Conservation (phyloP, 768 basidiomycete species). For the Kwoniella bestiolae region DNA sequence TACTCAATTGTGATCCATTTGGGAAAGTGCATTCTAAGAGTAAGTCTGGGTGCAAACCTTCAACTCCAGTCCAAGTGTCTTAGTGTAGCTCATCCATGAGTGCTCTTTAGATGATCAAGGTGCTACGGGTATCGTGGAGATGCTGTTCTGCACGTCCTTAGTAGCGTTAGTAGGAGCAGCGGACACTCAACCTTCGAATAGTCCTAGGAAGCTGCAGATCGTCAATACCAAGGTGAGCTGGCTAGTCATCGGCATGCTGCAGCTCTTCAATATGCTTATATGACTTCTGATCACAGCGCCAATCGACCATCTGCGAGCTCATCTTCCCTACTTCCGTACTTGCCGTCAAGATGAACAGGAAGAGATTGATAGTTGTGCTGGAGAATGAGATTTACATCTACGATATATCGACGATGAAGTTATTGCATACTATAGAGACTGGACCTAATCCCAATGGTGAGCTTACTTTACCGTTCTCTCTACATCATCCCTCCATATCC, state of each 20-base stretch:
- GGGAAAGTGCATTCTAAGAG: slow-evolving; percentile 94
- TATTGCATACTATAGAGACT: slow-evolving; percentile 96
- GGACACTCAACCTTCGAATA: slow-evolving; percentile 79
- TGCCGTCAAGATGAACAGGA: slow-evolving; percentile 96
- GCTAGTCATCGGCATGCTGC: no score
- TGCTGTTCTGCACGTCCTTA: slow-evolving; percentile 98
- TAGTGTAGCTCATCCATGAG: neutral
- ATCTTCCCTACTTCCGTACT: slow-evolving; percentile 96
- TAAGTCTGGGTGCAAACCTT: slow-evolving; percentile 60
- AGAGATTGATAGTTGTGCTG: slow-evolving; percentile 91
- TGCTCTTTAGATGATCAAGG: slow-evolving; percentile 69
- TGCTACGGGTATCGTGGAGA: slow-evolving; percentile 94
- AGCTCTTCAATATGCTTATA: no score
- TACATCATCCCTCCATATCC: no score
- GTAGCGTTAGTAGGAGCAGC: slow-evolving; percentile 96
- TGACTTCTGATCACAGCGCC: slow-evolving; percentile 79
- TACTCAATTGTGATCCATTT: slow-evolving; percentile 97
- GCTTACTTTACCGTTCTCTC: slow-evolving; percentile 41
- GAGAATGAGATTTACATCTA: slow-evolving; percentile 99
- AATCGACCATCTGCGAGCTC: slow-evolving; percentile 98
- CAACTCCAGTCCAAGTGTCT: neutral
- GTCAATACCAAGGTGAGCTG: slow-evolving; percentile 90
- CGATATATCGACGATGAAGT: slow-evolving; percentile 97
- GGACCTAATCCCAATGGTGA: slow-evolving; percentile 91
- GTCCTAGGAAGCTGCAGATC: slow-evolving; percentile 92